These are phyloP conservation scores for Thyridium curvatum DNA, from an alignment of 2,329 filamentous ascomycete genomes.

Conservation along the genomic window DNA sequence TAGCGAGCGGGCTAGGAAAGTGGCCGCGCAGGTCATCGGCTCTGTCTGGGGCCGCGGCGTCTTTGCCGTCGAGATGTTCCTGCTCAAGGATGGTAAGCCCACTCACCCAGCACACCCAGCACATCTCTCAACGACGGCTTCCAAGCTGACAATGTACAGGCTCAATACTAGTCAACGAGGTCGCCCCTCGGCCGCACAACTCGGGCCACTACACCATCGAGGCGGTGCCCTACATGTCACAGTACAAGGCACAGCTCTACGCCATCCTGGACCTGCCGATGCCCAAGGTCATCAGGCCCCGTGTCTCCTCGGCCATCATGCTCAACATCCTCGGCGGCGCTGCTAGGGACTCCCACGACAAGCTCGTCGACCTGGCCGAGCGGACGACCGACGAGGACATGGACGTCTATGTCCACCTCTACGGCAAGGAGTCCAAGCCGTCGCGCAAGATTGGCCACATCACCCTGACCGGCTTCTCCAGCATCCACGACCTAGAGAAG, in stretches of 20 bases:
- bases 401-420: constrained; percentile 68
- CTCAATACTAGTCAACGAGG: constrained; percentile 74
- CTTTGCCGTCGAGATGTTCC: constrained; percentile 95
- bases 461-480: constrained; percentile 66
- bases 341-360: constrained; percentile 54
- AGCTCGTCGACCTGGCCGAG: constrained; percentile 39
- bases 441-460: constrained; percentile 95
- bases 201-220: constrained; percentile 96
- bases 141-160: constrained; percentile 21
- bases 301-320: constrained; percentile 64
- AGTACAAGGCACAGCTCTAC: constrained; percentile 85
- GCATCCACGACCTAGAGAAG: constrained; percentile 55
- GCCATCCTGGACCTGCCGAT: constrained; percentile 69
- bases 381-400: constrained; percentile 34
- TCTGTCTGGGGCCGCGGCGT: constrained; percentile 84
- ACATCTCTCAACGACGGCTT: too few relatives aligned
- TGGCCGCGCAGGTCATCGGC: constrained; percentile 73
- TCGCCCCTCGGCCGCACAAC: constrained; percentile 78
- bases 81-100: constrained; percentile 59
- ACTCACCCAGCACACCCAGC: too few relatives aligned
- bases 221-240: constrained; percentile 76
- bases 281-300: constrained; percentile 47
- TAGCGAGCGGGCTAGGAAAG: constrained; percentile 60
- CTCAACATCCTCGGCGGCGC: constrained; percentile 72
- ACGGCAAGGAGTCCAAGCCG: constrained; percentile 83